Evolutionary conservation across 768 basidiomycete species (phyloP).

Genomic region (Boletus rufocinnamomeus): DNA sequence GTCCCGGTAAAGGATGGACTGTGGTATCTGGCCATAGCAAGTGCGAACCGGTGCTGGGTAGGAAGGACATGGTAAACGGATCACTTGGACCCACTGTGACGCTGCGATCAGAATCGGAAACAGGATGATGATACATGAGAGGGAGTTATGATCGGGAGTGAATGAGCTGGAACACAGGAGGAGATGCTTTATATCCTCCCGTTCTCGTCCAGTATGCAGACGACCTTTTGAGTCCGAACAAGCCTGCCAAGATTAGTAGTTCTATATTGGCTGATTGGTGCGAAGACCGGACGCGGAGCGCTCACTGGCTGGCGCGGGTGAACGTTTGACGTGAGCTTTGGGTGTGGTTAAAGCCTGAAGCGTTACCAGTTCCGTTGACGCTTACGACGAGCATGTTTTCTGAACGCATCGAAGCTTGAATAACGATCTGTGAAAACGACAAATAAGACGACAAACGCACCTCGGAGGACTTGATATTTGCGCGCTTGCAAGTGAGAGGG

Average conservation of each 20-base stretch:
- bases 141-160: neutral
- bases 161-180: too few species aligned
- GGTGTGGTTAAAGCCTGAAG: neutral
- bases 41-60: neutral
- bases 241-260: neutral
- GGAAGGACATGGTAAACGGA: rapidly evolving
- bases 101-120: neutral
- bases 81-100: neutral
- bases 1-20: neutral
- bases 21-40: neutral
- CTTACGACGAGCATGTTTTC: neutral
- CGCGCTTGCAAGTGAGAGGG: neutral
- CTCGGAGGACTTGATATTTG: neutral
- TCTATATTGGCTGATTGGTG: neutral
- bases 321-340: neutral
- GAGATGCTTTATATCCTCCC: neutral
- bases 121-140: neutral
- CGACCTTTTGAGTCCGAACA: too few species aligned
- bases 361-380: neutral
- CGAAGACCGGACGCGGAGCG: too few species aligned
- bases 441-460: neutral
- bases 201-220: too few species aligned
- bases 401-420: neutral
- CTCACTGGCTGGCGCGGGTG: too few species aligned
- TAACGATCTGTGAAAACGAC: too few species aligned